Base-by-base conservation (phyloP, 1,284 basidiomycete genomes). In the Cronartium quercuum region DNA sequence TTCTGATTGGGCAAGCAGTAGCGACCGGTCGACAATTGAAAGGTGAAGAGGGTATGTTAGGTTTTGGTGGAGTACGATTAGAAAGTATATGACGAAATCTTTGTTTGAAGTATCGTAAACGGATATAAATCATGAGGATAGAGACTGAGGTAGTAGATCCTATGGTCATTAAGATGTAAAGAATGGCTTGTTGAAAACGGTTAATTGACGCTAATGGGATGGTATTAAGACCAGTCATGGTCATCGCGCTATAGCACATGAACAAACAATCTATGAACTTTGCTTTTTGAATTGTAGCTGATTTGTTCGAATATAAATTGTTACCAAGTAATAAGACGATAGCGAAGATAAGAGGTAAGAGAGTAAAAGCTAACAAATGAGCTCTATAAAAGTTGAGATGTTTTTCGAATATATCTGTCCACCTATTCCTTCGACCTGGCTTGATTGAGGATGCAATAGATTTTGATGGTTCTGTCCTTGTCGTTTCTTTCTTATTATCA, bases 81-180 rank as follows among this genome's bases (percentile, higher is more conserved):
- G 51, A 55, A 21, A 61, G 60, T 6, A 61, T 34, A 61, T 61
- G 60, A 29, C n/a, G 24, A 41, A 82, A 80, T 69, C 78, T 78
- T 4, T 60, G 58, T 6, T 80, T 76, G 76, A 82, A 82, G 42
- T 79, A 79, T 77, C 77, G 78, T 58, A 81, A 76, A 13, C 81
- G 79, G 40, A 81, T 78, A 69, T 77, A 79, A 57, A 82, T 79
- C 79, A 82, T 82, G 21, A 79, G 78, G 57, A 80, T 76, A 58
- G 79, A 80, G 63, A 82, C 79, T 40, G 81, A 78, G 34, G 78
- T 78, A 55, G 81, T 78, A 76, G 81, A 82, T 58, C 81, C 81
- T 29, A 80, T 74, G 69, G 78, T 78, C 79, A 82, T 81, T 55
- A 81, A 77, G 71, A 82, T 71, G 76, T 80, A 81, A 29, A 81